Percentiles rank a stretch among this genome's conserved stretches.
Conservation (phyloP, 345 rosid genomes). For the Fremontodendron californicum region DNA sequence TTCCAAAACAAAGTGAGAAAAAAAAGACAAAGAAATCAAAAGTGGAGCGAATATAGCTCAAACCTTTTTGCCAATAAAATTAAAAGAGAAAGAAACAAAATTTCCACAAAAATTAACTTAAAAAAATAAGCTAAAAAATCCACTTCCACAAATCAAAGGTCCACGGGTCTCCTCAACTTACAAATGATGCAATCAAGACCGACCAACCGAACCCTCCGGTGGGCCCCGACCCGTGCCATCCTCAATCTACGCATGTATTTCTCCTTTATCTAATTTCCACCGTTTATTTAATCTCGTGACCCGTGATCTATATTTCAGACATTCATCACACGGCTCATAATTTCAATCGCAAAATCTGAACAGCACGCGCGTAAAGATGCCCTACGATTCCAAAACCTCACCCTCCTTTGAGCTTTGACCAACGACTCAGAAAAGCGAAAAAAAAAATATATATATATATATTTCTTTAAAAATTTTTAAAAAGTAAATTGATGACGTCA, state of each 20-base stretch:
- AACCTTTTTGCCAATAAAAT: background rate
- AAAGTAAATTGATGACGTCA: conserved; percentile 48
- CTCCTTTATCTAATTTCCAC: conserved; percentile 7
- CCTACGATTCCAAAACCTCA: background rate
- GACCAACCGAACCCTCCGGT: conserved; percentile 26
- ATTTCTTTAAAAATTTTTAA: background rate
- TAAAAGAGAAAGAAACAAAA: background rate
- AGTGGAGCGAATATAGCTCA: background rate
- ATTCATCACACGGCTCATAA: conserved; percentile 11
- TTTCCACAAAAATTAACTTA: background rate
- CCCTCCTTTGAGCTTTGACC: conserved; percentile 49
- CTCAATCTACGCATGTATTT: conserved; percentile 20
- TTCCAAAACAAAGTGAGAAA: too few species aligned
- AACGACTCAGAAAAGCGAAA: conserved; percentile 19
- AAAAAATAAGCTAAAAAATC: background rate
- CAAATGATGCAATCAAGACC: conserved; percentile 27
- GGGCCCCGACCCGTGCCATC: conserved; percentile 16
- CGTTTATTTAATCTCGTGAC: background rate
- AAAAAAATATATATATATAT: conserved; percentile 1
- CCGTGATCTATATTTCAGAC: background rate
- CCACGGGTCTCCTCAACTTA: conserved; percentile 15
- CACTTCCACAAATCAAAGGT: conserved; percentile 8
- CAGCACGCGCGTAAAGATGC: conserved; percentile 12
- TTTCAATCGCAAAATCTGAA: background rate
- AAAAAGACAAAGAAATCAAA: too few species aligned